Percentiles rank a stretch among this genome's conserved stretches.
phyloP scores from a whole-genome alignment of 2,329 filamentous ascomycete genomes.

The Penicillium sclerotiorum region DNA sequence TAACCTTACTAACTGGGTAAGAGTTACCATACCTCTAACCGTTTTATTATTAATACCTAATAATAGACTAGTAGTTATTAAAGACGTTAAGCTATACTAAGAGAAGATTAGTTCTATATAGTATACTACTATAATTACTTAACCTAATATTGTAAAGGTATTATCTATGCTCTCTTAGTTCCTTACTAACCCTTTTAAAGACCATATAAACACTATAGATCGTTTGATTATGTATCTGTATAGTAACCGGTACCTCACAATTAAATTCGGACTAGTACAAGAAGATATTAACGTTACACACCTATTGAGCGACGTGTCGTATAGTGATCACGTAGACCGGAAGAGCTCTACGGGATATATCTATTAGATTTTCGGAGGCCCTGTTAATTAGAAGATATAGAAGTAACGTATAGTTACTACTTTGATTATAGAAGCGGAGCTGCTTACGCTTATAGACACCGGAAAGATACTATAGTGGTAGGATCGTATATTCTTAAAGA shows the following conservation, averaged over 20 bases:
- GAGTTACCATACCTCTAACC: no score
- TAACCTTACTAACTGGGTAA: background rate
- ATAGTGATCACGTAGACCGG: background rate
- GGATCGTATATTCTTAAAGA: conserved; percentile 10
- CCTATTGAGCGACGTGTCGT: conserved; percentile 2
- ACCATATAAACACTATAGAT: background rate
- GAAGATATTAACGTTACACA: background rate
- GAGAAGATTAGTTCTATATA: background rate
- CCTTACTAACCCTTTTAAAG: background rate
- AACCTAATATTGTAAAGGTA: background rate
- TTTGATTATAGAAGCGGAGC: conserved; percentile 24
- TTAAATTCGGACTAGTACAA: background rate
- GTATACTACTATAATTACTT: background rate
- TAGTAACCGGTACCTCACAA: background rate
- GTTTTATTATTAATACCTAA: no score
- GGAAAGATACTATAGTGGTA: conserved; percentile 13
- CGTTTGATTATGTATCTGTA: conserved; percentile 4
- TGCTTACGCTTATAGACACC: conserved; percentile 15
- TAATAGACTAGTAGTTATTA: no score
- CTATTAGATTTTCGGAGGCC: conserved; percentile 8
- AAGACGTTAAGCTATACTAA: background rate
- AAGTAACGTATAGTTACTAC: conserved; percentile 23
- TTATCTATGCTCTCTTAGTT: background rate
- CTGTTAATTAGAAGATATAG: conserved; percentile 19
- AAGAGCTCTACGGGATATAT: conserved; percentile 9